These are phyloP conservation scores for Dryadomyces sulphureus DNA, from an alignment of 2,329 filamentous ascomycete genomes.

Conservation along the genomic window DNA sequence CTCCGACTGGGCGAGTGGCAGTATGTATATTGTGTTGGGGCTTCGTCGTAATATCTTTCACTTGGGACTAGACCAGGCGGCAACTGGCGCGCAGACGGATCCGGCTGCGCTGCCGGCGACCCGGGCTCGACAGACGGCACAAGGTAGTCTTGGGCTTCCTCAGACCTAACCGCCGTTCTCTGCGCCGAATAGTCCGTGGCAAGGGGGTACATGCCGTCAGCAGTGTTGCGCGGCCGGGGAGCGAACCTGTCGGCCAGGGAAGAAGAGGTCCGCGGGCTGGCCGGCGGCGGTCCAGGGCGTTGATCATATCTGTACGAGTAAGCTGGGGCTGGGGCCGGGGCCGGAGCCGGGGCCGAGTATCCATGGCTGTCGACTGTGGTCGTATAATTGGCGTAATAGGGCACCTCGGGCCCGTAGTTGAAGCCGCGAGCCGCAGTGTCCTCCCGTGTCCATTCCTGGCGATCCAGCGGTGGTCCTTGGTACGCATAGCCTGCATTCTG, in stretches of 20 bases:
- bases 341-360: neutral
- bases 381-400: neutral
- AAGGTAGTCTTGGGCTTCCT: conserved; percentile 25
- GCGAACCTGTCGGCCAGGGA: neutral
- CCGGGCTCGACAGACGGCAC: conserved; percentile 30
- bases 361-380: neutral
- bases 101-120: conserved; percentile 18
- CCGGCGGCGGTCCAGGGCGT: neutral
- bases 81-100: conserved; percentile 6
- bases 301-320: neutral
- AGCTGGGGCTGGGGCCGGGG: too few species aligned
- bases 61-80: conserved; percentile 3
- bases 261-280: neutral
- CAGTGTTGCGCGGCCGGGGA: neutral
- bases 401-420: neutral
- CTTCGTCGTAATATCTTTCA: neutral
- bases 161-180: conserved; percentile 4
- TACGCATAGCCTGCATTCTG: neutral
- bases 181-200: neutral
- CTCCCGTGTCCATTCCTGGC: neutral
- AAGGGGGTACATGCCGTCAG: neutral
- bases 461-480: neutral
- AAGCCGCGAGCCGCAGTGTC: neutral
- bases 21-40: neutral
- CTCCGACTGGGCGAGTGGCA: conserved; percentile 2